Conservation (phyloP, 306 rosid species). For the Quercus glauca region DNA sequence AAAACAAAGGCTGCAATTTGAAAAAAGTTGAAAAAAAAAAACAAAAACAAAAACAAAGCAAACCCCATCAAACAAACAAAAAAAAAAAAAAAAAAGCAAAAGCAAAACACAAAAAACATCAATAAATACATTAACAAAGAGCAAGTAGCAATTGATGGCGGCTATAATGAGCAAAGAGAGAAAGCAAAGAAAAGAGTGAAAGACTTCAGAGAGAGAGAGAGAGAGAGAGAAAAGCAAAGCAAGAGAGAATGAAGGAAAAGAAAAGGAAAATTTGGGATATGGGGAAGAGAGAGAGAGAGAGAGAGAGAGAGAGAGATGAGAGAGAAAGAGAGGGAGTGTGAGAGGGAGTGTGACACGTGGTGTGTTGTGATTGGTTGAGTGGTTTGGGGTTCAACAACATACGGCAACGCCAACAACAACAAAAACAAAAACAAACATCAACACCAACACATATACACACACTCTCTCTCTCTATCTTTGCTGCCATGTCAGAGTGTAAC, state of each 20-base stretch:
- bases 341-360: constrained; percentile 53
- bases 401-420: constrained; percentile 36
- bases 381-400: constrained; percentile 35
- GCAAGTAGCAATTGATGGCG: constrained; percentile 15
- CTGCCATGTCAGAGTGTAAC: constrained; percentile 94
- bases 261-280: background rate
- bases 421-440: constrained; percentile 30
- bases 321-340: background rate
- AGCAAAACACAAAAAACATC: background rate
- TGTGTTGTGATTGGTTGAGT: constrained; percentile 34
- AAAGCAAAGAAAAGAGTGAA: background rate
- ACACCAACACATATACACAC: constrained; percentile 21
- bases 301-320: background rate
- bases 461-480: constrained; percentile 41
- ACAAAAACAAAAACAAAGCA: background rate
- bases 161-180: constrained; percentile 3
- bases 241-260: background rate
- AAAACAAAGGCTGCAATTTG: constrained; percentile 3
- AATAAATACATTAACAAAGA: background rate
- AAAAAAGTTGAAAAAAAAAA: background rate
- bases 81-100: background rate
- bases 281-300: background rate
- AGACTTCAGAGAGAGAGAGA: background rate
- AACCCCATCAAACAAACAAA: background rate
- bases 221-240: background rate